Conservation (phyloP, 352 stramenopile species). For the Phytophthora agathidicida region DNA sequence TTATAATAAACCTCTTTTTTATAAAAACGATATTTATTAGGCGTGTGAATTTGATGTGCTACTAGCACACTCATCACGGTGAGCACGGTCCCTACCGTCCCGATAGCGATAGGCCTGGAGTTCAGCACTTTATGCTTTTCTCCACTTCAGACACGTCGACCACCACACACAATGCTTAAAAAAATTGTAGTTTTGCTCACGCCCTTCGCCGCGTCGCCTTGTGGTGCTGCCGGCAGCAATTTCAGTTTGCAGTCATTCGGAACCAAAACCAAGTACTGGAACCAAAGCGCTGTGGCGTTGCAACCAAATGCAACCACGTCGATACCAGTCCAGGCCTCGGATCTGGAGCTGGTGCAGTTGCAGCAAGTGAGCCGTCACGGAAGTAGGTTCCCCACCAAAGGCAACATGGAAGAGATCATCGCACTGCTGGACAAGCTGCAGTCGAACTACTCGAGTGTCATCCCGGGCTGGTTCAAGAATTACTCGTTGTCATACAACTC, state of each 20-base stretch:
- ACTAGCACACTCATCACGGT: not conserved
- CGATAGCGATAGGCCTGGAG: not conserved
- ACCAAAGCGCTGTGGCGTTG: conserved; percentile 32
- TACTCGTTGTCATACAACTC: conserved; percentile 72
- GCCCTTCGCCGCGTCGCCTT: not conserved
- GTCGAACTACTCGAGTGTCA: conserved; percentile 31
- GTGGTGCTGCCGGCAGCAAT: not conserved
- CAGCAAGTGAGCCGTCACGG: conserved; percentile 66
- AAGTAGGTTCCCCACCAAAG: conserved; percentile 59
- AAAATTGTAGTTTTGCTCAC: conserved; percentile 4
- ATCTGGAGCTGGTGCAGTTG: conserved; percentile 58
- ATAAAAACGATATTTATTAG: no score
- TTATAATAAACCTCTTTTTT: no score
- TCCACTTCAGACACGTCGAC: not conserved
- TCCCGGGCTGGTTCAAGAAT: conserved; percentile 59
- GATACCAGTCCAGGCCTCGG: conserved; percentile 16
- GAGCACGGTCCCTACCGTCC: no score
- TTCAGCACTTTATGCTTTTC: conserved; percentile 11
- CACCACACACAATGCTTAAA: not conserved
- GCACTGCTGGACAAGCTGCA: conserved; percentile 51
- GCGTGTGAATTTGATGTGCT: conserved; percentile 5
- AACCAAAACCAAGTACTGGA: conserved; percentile 65
- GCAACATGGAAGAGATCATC: conserved; percentile 56
- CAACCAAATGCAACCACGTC: conserved; percentile 12
- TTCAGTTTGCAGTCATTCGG: conserved; percentile 41